Conservation (phyloP, 2,329 filamentous ascomycete genomes). For the Waltergamsia citrina region DNA sequence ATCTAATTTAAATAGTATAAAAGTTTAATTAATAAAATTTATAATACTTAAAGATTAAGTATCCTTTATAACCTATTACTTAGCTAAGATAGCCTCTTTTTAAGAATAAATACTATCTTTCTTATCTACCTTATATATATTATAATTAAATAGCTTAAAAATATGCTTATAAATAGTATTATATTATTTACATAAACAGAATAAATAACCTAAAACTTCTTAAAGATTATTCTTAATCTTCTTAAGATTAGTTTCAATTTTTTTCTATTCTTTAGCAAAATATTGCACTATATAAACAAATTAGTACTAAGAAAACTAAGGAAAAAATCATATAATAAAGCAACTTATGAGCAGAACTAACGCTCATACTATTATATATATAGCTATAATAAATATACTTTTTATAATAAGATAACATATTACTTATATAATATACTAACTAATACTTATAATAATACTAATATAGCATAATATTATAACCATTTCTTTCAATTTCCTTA, state of each 20-base stretch:
- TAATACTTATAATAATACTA: not conserved
- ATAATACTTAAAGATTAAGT: slow-evolving; percentile 1
- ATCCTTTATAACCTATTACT: not conserved
- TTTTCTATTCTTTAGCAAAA: not conserved
- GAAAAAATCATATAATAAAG: no score
- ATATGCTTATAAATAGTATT: slow-evolving; percentile 1
- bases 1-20: not conserved
- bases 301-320: no score
- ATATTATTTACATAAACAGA: slow-evolving; percentile 4
- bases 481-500: not conserved
- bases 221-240: no score
- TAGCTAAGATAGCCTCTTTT: not conserved
- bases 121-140: slow-evolving; percentile 4
- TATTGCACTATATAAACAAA: no score
- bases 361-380: not conserved
- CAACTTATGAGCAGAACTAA: not conserved
- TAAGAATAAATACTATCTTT: slow-evolving; percentile 1
- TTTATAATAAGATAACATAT: not conserved
- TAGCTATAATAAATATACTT: not conserved
- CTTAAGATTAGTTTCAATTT: not conserved
- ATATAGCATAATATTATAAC: not conserved
- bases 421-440: not conserved
- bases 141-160: no score
- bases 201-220: not conserved
- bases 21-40: not conserved